Percentiles rank a stretch among this genome's conserved stretches.
phyloP scores from a whole-genome alignment of 2,329 filamentous ascomycete genomes.

The Clonostachys byssicola region DNA sequence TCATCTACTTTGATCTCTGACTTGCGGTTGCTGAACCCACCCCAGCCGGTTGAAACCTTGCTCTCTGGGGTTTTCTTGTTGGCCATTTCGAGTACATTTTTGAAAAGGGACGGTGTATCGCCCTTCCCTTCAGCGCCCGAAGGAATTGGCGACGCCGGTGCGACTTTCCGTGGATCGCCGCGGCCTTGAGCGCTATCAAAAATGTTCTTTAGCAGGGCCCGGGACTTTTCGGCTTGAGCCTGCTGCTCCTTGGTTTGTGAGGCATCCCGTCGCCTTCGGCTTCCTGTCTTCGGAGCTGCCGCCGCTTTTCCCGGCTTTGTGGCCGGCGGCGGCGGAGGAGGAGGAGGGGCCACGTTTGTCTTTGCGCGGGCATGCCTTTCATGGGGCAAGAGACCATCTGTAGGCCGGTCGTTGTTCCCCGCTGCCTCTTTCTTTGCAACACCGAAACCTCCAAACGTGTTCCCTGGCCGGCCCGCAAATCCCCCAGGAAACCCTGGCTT shows the following conservation, averaged over 20 bases:
- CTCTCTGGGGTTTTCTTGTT: too few species aligned
- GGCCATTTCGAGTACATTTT: too few species aligned
- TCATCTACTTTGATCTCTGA: not conserved
- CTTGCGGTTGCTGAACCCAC: not conserved
- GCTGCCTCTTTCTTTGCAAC: constrained; percentile 8
- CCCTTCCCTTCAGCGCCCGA: not conserved
- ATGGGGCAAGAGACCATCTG: constrained; percentile 26
- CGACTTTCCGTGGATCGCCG: constrained; percentile 1
- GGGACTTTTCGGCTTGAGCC: not conserved
- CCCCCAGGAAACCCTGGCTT: constrained; percentile 14
- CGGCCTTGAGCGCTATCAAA: not conserved
- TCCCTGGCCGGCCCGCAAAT: constrained; percentile 7
- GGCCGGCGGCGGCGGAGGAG: not conserved
- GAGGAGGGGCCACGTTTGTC: constrained; percentile 10
- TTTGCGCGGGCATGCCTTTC: constrained; percentile 26
- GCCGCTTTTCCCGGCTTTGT: constrained; percentile 3
- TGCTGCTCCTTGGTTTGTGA: not conserved
- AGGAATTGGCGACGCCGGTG: not conserved
- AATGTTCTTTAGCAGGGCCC: not conserved
- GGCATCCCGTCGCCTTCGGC: not conserved
- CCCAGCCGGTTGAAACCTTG: not conserved
- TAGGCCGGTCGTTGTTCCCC: not conserved
- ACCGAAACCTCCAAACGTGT: constrained; percentile 12
- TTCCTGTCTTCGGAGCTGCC: not conserved
- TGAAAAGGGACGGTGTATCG: not conserved